Base-by-base conservation (phyloP, 2,329 filamentous ascomycete species). In the Dryadomyces quercivorus region DNA sequence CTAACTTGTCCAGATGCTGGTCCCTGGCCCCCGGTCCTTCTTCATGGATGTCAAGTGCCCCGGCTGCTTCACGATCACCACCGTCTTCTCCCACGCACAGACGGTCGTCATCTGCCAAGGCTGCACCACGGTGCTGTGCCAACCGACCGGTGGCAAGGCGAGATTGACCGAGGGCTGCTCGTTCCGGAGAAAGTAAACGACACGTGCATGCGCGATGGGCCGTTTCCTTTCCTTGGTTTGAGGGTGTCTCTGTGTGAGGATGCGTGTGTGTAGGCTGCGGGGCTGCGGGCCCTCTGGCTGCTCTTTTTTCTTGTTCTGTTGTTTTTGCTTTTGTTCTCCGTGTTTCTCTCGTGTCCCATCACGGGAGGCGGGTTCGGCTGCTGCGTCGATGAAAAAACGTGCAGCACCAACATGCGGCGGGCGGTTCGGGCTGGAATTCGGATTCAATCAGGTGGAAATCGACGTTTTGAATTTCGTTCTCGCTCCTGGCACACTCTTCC, bases 1-100 rank as follows among this genome's bases (percentile, higher is more conserved):
- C 42, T 18, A 18, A 31, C 26, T 31, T 31, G 26, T 44, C 13
- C 45, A 94, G 90, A 90, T 82, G 65, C 88, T 98, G 69, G 93
- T 98, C 72, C 93, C 93, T 69, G 86, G 83, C 64, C 93, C 93
- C 69, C 89, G 93, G 75, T 97, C 92, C 65, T 98, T 97, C 88
- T 98, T 98, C 88, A 98, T 98, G 93, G 93, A 98, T 74, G 93
- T 98, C 82, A 98, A 98, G 87, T 98, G 93, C 88, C 93, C 93
- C 74, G 93, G 93, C 70, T 98, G 93, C 88, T 98, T 97, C 86
- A 96, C 91, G 76, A 98, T 98, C 84, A 98, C 93, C 75, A 98
- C 93, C 75, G 93, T 98, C 77, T 98, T 97, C 88, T 97, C 92
- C 62, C 93, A 98, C 84, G 93, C 93, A 75, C 93, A 98, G 84